Evolutionary conservation across 2,329 filamentous ascomycete genomes (phyloP).

Genomic region (Ceratocystis papillata): DNA sequence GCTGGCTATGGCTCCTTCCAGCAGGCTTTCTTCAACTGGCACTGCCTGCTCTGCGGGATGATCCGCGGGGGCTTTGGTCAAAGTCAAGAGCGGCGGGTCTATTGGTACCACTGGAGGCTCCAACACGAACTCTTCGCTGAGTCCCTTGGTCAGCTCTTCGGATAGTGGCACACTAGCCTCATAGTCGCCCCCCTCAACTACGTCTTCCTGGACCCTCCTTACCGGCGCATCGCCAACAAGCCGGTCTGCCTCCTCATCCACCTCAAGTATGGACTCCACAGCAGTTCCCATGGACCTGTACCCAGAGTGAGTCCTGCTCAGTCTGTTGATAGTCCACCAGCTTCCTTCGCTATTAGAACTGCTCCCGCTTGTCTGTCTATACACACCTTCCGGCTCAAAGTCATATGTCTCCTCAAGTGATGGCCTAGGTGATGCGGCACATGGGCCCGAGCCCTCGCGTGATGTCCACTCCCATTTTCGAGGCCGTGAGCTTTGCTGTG

Average conservation of each 20-base stretch:
- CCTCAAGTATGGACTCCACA: constrained; percentile 6
- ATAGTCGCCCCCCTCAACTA: too few relatives aligned
- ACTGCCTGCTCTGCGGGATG: not conserved
- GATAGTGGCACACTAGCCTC: not conserved
- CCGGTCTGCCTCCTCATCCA: constrained; percentile 4
- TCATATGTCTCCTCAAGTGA: not conserved
- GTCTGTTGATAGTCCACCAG: constrained; percentile 3
- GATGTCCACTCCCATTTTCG: not conserved
- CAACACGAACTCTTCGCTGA: not conserved
- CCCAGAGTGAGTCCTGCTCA: constrained; percentile 7
- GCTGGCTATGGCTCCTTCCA: not conserved
- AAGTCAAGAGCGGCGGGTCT: not conserved
- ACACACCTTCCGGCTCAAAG: constrained; percentile 1
- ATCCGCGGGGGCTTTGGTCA: not conserved
- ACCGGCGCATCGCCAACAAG: not conserved
- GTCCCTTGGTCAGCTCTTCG: not conserved
- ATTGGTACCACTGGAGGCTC: not conserved
- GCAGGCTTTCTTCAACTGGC: not conserved
- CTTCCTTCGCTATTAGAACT: constrained; percentile 2
- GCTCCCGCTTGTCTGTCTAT: constrained; percentile 4
- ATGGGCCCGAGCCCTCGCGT: not conserved
- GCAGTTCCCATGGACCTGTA: constrained; percentile 1
- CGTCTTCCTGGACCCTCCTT: not conserved
- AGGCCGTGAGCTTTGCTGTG: not conserved
- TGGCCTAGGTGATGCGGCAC: not conserved